Evolutionary conservation across 768 basidiomycete species (phyloP), one percentile per base, ranked within the genome.

Genomic region (Tulasnella sp.): DNA sequence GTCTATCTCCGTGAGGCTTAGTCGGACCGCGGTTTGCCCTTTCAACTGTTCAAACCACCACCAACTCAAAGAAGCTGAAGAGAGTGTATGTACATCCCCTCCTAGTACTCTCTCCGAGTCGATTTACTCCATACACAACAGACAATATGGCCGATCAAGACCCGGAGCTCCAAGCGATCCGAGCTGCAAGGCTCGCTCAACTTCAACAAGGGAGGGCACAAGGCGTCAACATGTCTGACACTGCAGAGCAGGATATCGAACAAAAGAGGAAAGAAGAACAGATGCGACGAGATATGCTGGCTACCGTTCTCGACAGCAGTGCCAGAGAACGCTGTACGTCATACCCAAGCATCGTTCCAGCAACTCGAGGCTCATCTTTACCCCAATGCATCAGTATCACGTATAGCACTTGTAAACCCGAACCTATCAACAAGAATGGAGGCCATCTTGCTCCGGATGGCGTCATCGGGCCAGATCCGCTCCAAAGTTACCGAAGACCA

Each of bases 391-490:
- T 32, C 9, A 94, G 90, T 93, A 56, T 82, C 86, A 8, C 81
- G 92, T 48, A 93, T 94, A 61, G 78, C 83, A 3, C 79, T 94
- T 27, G 91, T 93, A 63, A 85, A 86, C 62, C 83, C 87, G 0
- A 81, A 86, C 37, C 74, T 87, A 66, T 84, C 88, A 15, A 76
- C 76, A 61, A 81, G 89, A 67, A 86, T 94, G 62, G 86, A 92
- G 69, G 72, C 70, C 2, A 80, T 91, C 57, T 72, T 94, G 31
- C 62, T 85, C 37, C 76, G 86, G 37, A 89, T 91, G 85, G 87
- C 82, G 6, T 86, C 89, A 69, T 74, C 78, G 0, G 87, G 90
- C 6, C 87, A 91, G 67, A 67, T 94, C 36, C 76, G 83, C 41
- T 83, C 82, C 1, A 73, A 81, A 27, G 83, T 94, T 37, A 79